Evolutionary conservation across 257 asterid species (phyloP).

Genomic region (Thymus quinquecostatus): DNA sequence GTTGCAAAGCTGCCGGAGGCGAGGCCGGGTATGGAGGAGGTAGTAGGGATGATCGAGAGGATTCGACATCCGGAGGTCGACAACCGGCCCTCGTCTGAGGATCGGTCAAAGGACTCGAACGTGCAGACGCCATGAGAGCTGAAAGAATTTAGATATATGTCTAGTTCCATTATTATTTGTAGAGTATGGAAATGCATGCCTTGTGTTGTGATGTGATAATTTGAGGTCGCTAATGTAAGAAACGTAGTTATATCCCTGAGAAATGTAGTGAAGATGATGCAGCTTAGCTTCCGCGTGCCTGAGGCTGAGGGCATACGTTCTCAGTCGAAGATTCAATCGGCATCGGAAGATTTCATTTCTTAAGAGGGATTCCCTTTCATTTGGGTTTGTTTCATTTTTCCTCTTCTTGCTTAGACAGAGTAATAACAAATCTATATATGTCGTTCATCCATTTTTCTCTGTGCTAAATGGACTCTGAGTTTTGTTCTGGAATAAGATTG

Average conservation of each 20-base stretch:
- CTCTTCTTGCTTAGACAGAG: not conserved
- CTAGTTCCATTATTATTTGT: not conserved
- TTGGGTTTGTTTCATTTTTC: not conserved
- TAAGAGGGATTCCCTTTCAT: not conserved
- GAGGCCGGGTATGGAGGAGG: slow-evolving; percentile 77
- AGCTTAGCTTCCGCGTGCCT: too few relatives aligned
- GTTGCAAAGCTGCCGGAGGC: slow-evolving; percentile 65
- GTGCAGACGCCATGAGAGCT: slow-evolving; percentile 48
- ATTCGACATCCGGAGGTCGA: slow-evolving; percentile 55
- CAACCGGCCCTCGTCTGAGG: slow-evolving; percentile 75
- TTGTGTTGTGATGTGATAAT: too few relatives aligned
- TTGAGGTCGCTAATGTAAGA: not conserved
- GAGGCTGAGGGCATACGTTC: too few relatives aligned
- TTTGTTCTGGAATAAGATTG: too few relatives aligned
- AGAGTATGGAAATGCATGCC: not conserved
- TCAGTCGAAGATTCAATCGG: too few relatives aligned
- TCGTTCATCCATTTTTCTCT: too few relatives aligned
- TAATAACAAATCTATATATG: not conserved
- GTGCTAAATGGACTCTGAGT: too few relatives aligned
- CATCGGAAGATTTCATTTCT: not conserved
- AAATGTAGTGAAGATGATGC: not conserved
- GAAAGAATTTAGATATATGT: not conserved
- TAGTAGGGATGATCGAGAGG: slow-evolving; percentile 72
- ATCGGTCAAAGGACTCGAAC: slow-evolving; percentile 60
- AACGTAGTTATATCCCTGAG: not conserved